Base-by-base conservation (phyloP, 202 grass and related monocot genomes). In the Schoenoplectus tabernaemontani region DNA sequence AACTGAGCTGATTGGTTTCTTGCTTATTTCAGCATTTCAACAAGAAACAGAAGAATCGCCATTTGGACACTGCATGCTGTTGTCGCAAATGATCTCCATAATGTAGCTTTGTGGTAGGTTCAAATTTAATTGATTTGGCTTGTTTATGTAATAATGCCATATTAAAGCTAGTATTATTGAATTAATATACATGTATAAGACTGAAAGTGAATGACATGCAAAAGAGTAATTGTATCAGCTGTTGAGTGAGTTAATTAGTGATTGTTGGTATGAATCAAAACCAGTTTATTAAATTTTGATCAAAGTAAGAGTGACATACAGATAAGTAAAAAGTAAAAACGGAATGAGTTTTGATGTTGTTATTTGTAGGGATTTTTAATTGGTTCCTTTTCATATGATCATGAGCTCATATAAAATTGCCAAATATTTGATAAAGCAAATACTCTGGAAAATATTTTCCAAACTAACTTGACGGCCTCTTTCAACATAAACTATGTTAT, bases 21-120 rank as follows among this genome's bases (percentile, higher is more conserved):
- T 48, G 39, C 59, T 88, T 64, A 68, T 22, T 87, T 86, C 91
- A 98, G 91, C 78, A 71, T 71, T 89, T 98, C 44, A 76, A 66
- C 63, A 76, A 90, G 82, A 80, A 95, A 43, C 89, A 91, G 78
- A 98, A 89, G 78, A 92, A 88, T 78, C 89, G 48, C 83, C 59
- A 79, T 87, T 81, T 98, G 95, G 95, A 58, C 83, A 58, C 63
- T 98, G 82, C 88, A 86, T 70, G 91, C 88, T 4, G 88, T 98
- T 83, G 81, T 98, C 43, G 89, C 95, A 82, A 98, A 98, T 84
- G 95, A 98, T 83, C 91, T 98, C 19, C 90, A 83, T 34, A 95
- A 91, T 37, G 95, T 44, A 98, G 95, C 81, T 98, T 98, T 89
- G 89, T 98, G 91, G 95, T 98, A 83, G 67, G 95, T 84, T 71